Evolutionary conservation across 2,329 filamentous ascomycete genomes (phyloP).

Genomic region (Cladophialophora chaetospira): DNA sequence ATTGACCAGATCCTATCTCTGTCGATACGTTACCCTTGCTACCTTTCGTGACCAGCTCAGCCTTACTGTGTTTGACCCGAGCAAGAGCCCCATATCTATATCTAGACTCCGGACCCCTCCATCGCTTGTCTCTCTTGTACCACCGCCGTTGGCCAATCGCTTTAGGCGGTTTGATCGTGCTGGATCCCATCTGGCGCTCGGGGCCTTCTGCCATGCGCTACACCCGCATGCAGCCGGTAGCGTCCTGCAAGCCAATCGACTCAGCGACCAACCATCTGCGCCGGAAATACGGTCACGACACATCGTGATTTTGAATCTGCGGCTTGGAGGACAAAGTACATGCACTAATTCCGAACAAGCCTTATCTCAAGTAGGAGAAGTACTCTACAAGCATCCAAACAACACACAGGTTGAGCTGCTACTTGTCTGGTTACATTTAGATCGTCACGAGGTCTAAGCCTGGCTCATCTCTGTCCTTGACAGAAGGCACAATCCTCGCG

Average conservation of each 20-base stretch:
- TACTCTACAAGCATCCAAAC: not conserved
- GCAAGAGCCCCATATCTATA: not conserved
- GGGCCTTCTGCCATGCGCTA: slow-evolving; percentile 11
- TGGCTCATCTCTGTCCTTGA: slow-evolving; percentile 43
- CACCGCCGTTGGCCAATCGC: not conserved
- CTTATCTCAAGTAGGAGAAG: not conserved
- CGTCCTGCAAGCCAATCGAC: not conserved
- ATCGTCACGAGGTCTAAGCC: slow-evolving; percentile 8
- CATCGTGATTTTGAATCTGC: not conserved
- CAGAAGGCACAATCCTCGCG: slow-evolving; percentile 68
- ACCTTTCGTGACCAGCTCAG: slow-evolving; percentile 1
- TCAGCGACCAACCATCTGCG: slow-evolving; percentile 1
- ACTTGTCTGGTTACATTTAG: not conserved
- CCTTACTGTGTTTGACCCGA: not conserved
- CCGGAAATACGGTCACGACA: not conserved
- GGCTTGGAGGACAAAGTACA: not conserved
- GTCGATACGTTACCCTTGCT: not conserved
- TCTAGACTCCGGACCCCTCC: not conserved
- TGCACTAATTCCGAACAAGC: no score
- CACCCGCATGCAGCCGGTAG: slow-evolving; percentile 5
- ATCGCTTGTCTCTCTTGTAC: not conserved
- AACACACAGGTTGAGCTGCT: not conserved
- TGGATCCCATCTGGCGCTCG: not conserved
- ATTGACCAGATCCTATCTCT: not conserved
- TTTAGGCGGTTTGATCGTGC: not conserved